phyloP scores from a whole-genome alignment of 2,329 filamentous ascomycete species.

The Fusarium sp. region DNA sequence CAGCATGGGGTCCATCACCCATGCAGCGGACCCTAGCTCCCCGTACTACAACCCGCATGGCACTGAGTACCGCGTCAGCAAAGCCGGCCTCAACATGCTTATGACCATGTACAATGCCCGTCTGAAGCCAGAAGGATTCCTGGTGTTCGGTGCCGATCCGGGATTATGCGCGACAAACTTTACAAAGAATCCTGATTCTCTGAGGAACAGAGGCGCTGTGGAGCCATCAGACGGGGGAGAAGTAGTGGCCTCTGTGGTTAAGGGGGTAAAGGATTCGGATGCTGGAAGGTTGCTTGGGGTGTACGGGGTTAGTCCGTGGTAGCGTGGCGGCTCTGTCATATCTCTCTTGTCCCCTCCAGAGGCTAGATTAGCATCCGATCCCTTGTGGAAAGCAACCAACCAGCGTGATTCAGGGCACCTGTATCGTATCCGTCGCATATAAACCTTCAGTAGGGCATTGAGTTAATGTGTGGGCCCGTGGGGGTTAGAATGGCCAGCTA shows the following conservation, averaged over 20 bases:
- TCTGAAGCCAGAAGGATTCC: conserved; percentile 1
- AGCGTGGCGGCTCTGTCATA: no score
- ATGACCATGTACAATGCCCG: conserved; percentile 10
- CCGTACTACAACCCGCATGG: not conserved
- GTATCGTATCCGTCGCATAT: no score
- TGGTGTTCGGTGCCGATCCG: conserved; percentile 10
- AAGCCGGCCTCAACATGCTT: conserved; percentile 23
- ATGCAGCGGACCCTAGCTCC: not conserved
- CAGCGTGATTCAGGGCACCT: no score
- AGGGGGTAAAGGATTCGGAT: conserved; percentile 2
- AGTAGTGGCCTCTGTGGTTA: not conserved
- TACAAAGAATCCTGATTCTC: not conserved
- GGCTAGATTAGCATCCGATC: no score
- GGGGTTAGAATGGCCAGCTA: no score
- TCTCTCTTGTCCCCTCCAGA: no score
- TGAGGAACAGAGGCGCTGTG: not conserved
- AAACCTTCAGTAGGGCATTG: no score
- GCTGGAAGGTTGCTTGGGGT: conserved; percentile 3
- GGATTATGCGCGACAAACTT: conserved; percentile 23
- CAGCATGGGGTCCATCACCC: conserved; percentile 14
- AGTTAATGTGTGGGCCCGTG: no score
- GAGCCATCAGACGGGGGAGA: conserved; percentile 10
- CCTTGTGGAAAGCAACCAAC: no score
- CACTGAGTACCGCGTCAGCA: conserved; percentile 10
- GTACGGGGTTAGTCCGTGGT: conserved; percentile 10